phyloP scores from a whole-genome alignment of 805 yeast species.

The Zygosaccharomyces siamensis region DNA sequence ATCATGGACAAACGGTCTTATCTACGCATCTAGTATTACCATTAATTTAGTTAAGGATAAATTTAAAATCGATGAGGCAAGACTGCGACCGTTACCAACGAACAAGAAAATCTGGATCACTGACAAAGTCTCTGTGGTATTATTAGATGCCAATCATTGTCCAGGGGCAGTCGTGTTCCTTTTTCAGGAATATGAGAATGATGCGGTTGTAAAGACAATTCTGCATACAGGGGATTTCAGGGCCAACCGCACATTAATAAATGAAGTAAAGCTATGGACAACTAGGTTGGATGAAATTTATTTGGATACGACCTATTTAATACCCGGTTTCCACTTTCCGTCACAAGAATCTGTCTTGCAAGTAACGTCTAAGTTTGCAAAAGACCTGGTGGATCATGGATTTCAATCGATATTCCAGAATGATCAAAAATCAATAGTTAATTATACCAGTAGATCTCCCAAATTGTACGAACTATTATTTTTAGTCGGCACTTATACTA shows the following conservation, averaged over 20 bases:
- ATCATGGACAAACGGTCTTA: slow-evolving; percentile 66
- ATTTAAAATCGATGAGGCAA: slow-evolving; percentile 49
- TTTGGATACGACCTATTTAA: slow-evolving; percentile 85
- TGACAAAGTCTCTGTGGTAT: slow-evolving; percentile 49
- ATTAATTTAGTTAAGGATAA: slow-evolving; percentile 49
- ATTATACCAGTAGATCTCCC: slow-evolving; percentile 28
- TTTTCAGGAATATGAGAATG: slow-evolving; percentile 42
- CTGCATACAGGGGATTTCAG: slow-evolving; percentile 95
- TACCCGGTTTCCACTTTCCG: slow-evolving; percentile 73
- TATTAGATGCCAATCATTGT: slow-evolving; percentile 89
- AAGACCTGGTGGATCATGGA: slow-evolving; percentile 36
- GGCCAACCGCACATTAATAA: slow-evolving; percentile 51
- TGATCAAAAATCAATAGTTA: slow-evolving; percentile 36
- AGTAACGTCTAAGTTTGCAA: slow-evolving; percentile 51
- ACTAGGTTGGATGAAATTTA: slow-evolving; percentile 55
- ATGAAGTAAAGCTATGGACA: slow-evolving; percentile 31
- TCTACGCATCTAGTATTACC: slow-evolving; percentile 73
- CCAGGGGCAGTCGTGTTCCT: slow-evolving; percentile 89
- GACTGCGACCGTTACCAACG: slow-evolving; percentile 41
- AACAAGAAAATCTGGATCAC: slow-evolving; percentile 38
- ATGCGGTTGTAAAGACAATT: slow-evolving; percentile 15
- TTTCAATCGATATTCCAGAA: slow-evolving; percentile 19
- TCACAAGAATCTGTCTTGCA: slow-evolving; percentile 64
- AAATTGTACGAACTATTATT: slow-evolving; percentile 19
- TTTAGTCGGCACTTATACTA: slow-evolving; percentile 80